Evolutionary conservation across 1,284 basidiomycete species (phyloP).

Genomic region (Malassezia equina): DNA sequence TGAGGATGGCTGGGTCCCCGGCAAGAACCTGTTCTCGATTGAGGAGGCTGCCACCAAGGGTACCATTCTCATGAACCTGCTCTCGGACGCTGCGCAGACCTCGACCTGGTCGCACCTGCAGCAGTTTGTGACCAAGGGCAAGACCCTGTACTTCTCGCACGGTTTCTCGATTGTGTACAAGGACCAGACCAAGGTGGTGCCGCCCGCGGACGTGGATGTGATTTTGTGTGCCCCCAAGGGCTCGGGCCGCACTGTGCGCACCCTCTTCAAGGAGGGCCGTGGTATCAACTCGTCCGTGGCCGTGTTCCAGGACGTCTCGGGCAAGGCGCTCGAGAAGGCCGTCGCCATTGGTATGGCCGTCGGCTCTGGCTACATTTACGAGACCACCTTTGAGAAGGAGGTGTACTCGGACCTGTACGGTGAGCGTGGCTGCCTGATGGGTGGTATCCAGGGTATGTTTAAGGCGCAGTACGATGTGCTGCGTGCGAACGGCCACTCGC

Average conservation of each 20-base stretch:
- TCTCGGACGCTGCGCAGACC: conserved; percentile 96
- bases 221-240: conserved; percentile 99
- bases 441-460: conserved; percentile 98
- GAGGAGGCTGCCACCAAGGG: conserved; percentile 92
- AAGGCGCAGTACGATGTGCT: conserved; percentile 98
- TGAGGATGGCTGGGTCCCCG: conserved; percentile 96
- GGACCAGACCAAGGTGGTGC: conserved; percentile 86
- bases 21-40: conserved; percentile 95
- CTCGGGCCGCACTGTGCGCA: conserved; percentile 95
- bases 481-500: conserved; percentile 92
- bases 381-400: conserved; percentile 99
- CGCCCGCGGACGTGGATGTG: conserved; percentile 89
- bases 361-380: conserved; percentile 92
- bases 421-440: conserved; percentile 98
- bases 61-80: conserved; percentile 98
- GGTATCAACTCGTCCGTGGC: conserved; percentile 86
- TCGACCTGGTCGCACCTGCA: conserved; percentile 80
- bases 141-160: conserved; percentile 99
- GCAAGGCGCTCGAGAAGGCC: conserved; percentile 94
- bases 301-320: conserved; percentile 83
- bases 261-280: conserved; percentile 98
- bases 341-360: conserved; percentile 86
- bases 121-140: conserved; percentile 87
- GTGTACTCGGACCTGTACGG: conserved; percentile 99
- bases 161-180: conserved; percentile 99